These are phyloP conservation scores for Eimeria sp. DNA, from an alignment of 169 alveolate genomes.

Conservation along the genomic window DNA sequence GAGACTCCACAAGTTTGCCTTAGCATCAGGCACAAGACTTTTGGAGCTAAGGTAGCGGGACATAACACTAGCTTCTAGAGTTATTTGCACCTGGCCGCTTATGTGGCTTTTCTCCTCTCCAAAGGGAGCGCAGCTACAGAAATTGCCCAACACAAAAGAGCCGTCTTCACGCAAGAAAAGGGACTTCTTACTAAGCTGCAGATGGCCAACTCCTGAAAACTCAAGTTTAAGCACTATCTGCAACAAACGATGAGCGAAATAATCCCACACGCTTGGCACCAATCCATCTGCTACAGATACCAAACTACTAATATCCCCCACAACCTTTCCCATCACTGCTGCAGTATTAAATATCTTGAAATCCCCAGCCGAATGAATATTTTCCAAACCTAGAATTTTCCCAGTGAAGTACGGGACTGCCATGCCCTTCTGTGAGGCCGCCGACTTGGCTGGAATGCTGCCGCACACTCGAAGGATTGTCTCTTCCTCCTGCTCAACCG, in stretches of 20 bases:
- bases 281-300: background rate
- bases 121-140: background rate
- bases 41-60: background rate
- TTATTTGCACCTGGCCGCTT: background rate
- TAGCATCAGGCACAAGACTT: background rate
- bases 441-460: background rate
- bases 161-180: constrained; percentile 11
- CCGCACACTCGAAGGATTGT: constrained; percentile 2
- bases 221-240: background rate
- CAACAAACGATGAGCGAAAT: constrained; percentile 1
- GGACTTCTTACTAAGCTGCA: background rate
- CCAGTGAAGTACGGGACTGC: background rate
- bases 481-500: background rate
- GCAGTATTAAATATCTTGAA: background rate
- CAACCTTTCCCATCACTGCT: background rate
- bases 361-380: background rate
- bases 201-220: background rate
- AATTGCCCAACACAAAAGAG: constrained; percentile 27
- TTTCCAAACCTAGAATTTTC: background rate
- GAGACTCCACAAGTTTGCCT: background rate
- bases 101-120: background rate
- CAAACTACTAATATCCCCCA: background rate
- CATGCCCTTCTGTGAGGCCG: constrained; percentile 36
- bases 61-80: background rate
- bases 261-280: background rate